Conservation (phyloP, 768 basidiomycete genomes). For the Xerocomus spinulosus region DNA sequence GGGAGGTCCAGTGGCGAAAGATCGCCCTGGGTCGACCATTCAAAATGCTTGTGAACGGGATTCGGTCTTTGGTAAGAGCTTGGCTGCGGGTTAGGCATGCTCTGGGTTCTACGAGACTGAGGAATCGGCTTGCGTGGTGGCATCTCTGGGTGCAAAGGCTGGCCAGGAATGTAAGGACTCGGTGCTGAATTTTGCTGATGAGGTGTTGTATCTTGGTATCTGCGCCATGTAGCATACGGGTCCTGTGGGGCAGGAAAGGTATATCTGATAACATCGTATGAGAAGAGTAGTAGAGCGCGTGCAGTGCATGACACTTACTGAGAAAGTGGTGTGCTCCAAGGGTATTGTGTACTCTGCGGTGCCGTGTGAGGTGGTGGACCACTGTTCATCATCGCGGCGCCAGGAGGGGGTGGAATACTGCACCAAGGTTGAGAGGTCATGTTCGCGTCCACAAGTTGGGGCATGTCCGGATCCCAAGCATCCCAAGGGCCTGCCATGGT, state of each 20-base stretch:
- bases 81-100: neutral
- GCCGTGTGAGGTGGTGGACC: conserved; percentile 12
- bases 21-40: conserved; percentile 18
- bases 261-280: conserved; percentile 2
- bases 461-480: conserved; percentile 25
- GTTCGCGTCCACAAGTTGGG: conserved; percentile 21
- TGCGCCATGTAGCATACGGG: conserved; percentile 6
- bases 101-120: conserved; percentile 5
- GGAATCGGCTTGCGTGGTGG: conserved; percentile 9
- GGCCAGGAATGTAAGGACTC: conserved; percentile 30
- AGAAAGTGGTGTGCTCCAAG: conserved; percentile 15
- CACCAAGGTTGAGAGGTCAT: neutral
- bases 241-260: conserved; percentile 16
- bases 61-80: conserved; percentile 4
- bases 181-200: conserved; percentile 20
- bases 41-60: conserved; percentile 1
- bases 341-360: conserved; percentile 4
- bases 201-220: neutral
- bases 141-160: conserved; percentile 11
- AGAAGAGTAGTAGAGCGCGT: neutral
- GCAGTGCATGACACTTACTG: conserved; percentile 9
- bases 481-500: conserved; percentile 14
- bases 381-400: conserved; percentile 13
- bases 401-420: conserved; percentile 24
- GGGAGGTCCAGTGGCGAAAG: conserved; percentile 19